A percentile compares a stretch with the other conserved stretches of the same genome.
Conservation (phyloP, 306 rosid species). For the Medicago ruthenica region DNA sequence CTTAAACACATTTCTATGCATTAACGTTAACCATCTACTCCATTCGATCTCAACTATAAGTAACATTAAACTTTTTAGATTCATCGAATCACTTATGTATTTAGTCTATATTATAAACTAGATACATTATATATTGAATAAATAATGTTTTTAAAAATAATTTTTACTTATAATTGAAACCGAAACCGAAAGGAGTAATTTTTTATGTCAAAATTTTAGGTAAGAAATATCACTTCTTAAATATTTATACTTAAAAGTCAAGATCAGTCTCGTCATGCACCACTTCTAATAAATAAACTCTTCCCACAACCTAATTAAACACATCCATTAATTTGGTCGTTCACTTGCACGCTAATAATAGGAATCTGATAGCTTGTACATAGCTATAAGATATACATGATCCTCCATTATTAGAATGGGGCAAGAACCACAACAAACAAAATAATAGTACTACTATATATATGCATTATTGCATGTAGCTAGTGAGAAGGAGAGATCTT, state of each 20-base stretch:
- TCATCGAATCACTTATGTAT: no score
- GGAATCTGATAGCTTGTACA: not conserved
- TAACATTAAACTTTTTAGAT: no score
- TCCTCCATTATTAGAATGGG: constrained; percentile 42
- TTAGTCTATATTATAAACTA: no score
- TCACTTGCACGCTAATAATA: constrained; percentile 56
- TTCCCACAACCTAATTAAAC: constrained; percentile 26
- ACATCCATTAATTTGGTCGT: constrained; percentile 47
- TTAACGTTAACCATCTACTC: no score
- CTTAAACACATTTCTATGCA: no score
- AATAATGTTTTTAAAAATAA: no score
- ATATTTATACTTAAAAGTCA: not conserved
- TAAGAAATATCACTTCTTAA: no score
- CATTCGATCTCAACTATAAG: no score
- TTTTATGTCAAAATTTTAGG: no score
- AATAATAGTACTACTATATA: not conserved
- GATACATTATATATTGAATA: no score
- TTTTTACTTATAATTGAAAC: no score
- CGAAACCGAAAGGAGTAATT: no score
- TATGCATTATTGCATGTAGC: not conserved
- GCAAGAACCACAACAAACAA: constrained; percentile 34
- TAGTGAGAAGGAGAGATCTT: constrained; percentile 30
- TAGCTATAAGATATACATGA: constrained; percentile 32
- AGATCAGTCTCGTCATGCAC: constrained; percentile 30
- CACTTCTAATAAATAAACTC: constrained; percentile 40